Evolutionary conservation across 768 basidiomycete species (phyloP), one percentile per base, ranked within the genome.

Genomic region (Auricularia sp.): DNA sequence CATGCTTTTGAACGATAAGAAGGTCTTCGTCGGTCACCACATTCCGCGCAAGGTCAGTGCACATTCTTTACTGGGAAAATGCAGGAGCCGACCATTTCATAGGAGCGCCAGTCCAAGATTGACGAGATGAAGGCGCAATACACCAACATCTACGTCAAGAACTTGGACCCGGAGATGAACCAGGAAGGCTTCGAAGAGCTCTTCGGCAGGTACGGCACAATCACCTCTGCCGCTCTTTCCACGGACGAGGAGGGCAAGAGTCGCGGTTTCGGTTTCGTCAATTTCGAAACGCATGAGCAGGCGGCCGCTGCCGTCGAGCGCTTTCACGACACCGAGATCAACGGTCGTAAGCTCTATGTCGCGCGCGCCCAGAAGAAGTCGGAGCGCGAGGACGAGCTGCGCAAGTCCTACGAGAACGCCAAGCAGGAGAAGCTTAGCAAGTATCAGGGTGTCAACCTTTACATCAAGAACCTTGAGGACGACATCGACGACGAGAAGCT

Each of bases 381-480:
- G 34, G 97, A 99, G 79, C 93, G 97, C 61, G 95, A 99, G 78
- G 93, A 98, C 71, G 96, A 98, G 78, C 78, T 99, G 61, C 89
- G 93, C 74, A 84, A 83, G 75, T 89, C 88, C 2, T 97, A 98
- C 76, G 96, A 99, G 79, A 87, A 88, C 72, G 91, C 93, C 61
- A 93, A 94, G 80, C 84, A 93, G 85, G 97, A 99, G 84, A 94
- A 95, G 77, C 77, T 95, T 72, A 90, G 87, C 87, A 99, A 99
- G 79, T 97, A 93, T 72, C 94, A 97, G 70, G 97, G 97, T 64
- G 95, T 98, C 76, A 99, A 99, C 81, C 83, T 99, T 64, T 99
- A 98, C 81, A 88, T 98, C 86, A 99, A 98, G 85, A 99, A 99
- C 80, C 79, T 99, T 76, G 96, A 98, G 77, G 96, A 98, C 75